Evolutionary conservation across 331 rosid genomes (phyloP).

Genomic region (Malus hybrid): DNA sequence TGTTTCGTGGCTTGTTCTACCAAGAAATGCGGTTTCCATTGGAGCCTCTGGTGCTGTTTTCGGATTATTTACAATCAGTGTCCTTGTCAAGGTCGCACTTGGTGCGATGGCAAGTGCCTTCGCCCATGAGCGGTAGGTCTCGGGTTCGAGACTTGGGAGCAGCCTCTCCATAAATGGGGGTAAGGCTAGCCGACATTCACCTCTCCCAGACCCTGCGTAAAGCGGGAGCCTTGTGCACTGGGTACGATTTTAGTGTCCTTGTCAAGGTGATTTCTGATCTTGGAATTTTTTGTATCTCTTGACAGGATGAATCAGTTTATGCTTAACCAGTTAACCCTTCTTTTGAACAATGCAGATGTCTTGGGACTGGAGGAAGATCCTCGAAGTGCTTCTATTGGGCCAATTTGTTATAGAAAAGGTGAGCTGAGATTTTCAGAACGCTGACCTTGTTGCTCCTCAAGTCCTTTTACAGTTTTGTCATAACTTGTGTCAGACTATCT

Average conservation of each 20-base stretch:
- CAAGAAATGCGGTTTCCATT: constrained; percentile 77
- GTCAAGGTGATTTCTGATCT: constrained; percentile 36
- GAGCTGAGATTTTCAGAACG: constrained; percentile 1
- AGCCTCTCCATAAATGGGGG: no score
- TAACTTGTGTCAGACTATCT: not conserved
- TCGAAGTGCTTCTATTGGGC: constrained; percentile 92
- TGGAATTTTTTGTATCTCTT: not conserved
- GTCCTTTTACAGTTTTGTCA: not conserved
- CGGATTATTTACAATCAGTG: constrained; percentile 82
- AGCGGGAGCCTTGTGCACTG: no score
- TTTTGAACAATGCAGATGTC: constrained; percentile 57
- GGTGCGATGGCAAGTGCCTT: no score
- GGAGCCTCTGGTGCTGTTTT: constrained; percentile 99
- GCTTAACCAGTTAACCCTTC: not conserved
- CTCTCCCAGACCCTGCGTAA: no score
- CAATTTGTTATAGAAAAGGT: constrained; percentile 93
- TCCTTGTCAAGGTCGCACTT: no score
- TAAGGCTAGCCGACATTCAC: no score
- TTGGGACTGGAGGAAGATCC: constrained; percentile 99
- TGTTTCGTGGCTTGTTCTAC: constrained; percentile 88
- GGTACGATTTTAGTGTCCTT: no score
- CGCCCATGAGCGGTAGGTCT: no score
- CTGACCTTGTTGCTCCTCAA: not conserved
- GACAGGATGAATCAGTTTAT: not conserved
- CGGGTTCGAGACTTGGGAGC: no score